phyloP scores from a whole-genome alignment of 73 alveolate species.

The Tetrahymena elliotti region DNA sequence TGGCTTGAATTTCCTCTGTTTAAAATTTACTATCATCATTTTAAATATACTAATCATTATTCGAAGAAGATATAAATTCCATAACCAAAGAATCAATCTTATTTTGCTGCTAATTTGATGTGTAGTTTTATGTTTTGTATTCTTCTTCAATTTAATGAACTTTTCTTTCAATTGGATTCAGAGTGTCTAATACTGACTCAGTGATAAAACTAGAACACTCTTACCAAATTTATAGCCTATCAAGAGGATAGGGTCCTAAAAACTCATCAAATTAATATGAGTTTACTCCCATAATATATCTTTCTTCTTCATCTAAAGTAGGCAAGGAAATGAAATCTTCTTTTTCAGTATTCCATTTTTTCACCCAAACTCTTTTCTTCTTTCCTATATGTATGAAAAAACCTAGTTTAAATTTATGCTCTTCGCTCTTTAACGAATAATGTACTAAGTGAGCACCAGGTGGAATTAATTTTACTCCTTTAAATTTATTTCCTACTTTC shows the following conservation, averaged over 20 bases:
- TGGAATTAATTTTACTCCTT: slow-evolving; percentile 63
- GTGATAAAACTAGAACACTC: slow-evolving; percentile 43
- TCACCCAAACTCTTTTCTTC: slow-evolving; percentile 44
- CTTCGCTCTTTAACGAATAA: slow-evolving; percentile 53
- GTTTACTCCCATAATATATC: slow-evolving; percentile 46
- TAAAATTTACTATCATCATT: neutral
- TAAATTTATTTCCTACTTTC: slow-evolving; percentile 59
- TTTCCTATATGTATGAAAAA: slow-evolving; percentile 49
- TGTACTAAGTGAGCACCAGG: slow-evolving; percentile 60
- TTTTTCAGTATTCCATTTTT: slow-evolving; percentile 47
- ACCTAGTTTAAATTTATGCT: slow-evolving; percentile 56
- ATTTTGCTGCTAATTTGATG: neutral
- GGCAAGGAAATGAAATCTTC: slow-evolving; percentile 41
- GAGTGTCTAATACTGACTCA: slow-evolving; percentile 28
- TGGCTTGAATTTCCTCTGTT: neutral
- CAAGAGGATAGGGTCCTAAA: slow-evolving; percentile 56
- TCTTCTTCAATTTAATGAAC: neutral
- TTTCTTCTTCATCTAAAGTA: slow-evolving; percentile 43
- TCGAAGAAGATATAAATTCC: neutral
- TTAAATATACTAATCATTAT: neutral
- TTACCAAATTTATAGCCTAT: slow-evolving; percentile 52
- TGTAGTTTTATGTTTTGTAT: neutral
- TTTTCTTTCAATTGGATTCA: slow-evolving; percentile 35
- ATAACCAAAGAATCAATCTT: neutral
- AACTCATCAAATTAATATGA: slow-evolving; percentile 56